Percentiles rank a stretch among this genome's conserved stretches.
phyloP scores from a whole-genome alignment of 169 alveolate genomes.

The Cryptosporidium sp. region DNA sequence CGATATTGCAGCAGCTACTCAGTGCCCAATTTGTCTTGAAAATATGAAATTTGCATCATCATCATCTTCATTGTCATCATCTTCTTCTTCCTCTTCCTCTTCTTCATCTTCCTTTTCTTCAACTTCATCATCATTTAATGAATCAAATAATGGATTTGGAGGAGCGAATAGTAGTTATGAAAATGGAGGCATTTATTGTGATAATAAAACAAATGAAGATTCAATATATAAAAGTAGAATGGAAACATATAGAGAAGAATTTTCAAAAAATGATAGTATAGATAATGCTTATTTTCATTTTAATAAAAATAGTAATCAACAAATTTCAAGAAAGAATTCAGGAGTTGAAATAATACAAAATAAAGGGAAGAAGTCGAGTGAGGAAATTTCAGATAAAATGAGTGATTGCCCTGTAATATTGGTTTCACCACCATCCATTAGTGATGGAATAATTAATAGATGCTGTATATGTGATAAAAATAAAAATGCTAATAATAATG shows the following conservation, averaged over 20 bases:
- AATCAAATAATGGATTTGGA: not conserved
- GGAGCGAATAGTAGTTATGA: not conserved
- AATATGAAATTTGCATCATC: not conserved
- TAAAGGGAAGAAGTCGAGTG: not conserved
- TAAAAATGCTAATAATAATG: not conserved
- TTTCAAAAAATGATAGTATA: not conserved
- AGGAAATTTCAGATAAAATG: slow-evolving; percentile 1
- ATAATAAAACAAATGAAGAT: not conserved
- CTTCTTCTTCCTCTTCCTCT: not conserved
- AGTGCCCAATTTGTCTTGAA: slow-evolving; percentile 32
- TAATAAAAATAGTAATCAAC: too few species aligned
- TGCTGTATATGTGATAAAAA: slow-evolving; percentile 70
- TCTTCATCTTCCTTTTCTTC: not conserved
- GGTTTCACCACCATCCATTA: slow-evolving; percentile 68
- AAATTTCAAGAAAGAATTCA: not conserved
- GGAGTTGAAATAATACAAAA: not conserved
- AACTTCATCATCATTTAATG: too few species aligned
- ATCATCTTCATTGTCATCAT: not conserved
- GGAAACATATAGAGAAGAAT: not conserved
- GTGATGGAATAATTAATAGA: not conserved
- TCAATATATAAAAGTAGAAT: too few species aligned
- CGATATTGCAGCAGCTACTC: slow-evolving; percentile 69
- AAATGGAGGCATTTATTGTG: not conserved
- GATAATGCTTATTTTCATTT: not conserved
- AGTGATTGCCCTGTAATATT: slow-evolving; percentile 54